Percentiles rank a stretch among this genome's conserved stretches.
Evolutionary conservation across 1,284 basidiomycete species (phyloP).

Genomic region (Moesziomyces globuligerus): DNA sequence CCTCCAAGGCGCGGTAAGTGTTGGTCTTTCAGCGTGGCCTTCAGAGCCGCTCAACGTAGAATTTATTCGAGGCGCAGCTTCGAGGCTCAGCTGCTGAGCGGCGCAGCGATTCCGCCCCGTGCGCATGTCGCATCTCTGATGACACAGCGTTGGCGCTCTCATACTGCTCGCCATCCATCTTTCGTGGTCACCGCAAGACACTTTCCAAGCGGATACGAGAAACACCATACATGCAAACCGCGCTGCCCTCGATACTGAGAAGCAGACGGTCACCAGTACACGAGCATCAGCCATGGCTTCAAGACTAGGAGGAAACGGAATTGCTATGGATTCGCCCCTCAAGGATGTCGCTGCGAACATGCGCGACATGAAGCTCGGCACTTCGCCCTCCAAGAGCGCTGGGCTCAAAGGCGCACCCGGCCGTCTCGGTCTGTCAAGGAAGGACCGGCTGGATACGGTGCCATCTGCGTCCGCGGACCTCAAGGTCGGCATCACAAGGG

Average conservation of each 20-base stretch:
- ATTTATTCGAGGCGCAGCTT: constrained; percentile 34
- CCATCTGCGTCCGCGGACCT: constrained; percentile 28
- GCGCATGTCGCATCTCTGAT: no score
- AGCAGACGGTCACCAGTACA: neutral
- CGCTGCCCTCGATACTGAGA: neutral
- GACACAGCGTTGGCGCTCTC: no score
- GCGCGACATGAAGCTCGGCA: constrained; percentile 41
- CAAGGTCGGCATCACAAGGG: constrained; percentile 52
- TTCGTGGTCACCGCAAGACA: no score
- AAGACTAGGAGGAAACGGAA: constrained; percentile 1
- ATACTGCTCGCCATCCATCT: no score
- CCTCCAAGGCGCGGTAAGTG: constrained; percentile 30
- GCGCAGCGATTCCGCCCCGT: neutral
- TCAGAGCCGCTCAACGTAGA: neutral
- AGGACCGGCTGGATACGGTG: constrained; percentile 49
- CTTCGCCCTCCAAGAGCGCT: constrained; percentile 36
- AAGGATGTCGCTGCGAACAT: constrained; percentile 52
- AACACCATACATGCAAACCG: neutral
- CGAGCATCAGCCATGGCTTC: neutral
- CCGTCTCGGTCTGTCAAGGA: constrained; percentile 26
- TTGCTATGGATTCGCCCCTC: constrained; percentile 50
- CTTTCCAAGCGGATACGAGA: no score
- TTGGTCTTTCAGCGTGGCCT: constrained; percentile 33
- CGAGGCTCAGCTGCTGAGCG: neutral
- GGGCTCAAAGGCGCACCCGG: constrained; percentile 23